Percentiles rank a stretch among this genome's conserved stretches.
These are phyloP conservation scores for Epichloe elymi DNA, from an alignment of 2,329 filamentous ascomycete species.

Conservation along the genomic window DNA sequence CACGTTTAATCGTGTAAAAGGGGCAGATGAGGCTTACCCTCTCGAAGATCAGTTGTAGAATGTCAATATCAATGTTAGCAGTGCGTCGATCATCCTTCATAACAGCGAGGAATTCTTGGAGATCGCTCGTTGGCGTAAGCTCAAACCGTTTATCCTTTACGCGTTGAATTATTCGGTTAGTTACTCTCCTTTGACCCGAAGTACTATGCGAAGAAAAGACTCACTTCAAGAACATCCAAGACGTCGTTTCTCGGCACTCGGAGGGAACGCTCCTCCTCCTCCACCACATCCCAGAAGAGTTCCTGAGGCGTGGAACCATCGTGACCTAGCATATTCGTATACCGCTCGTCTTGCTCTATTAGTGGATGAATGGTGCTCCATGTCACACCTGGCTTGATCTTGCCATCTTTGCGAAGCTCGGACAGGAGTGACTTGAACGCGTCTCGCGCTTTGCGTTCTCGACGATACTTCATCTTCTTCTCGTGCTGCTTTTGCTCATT, in stretches of 20 bases:
- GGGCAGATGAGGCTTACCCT: constrained; percentile 38
- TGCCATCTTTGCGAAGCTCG: constrained; percentile 60
- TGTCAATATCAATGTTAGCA: constrained; percentile 72
- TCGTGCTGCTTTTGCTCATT: constrained; percentile 84
- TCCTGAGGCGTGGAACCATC: constrained; percentile 76
- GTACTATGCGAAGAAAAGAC: constrained; percentile 18
- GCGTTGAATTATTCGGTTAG: constrained; percentile 6
- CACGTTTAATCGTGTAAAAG: not conserved
- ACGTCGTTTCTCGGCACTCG: constrained; percentile 72
- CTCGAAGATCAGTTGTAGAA: constrained; percentile 70
- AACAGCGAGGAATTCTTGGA: constrained; percentile 75
- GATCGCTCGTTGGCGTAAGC: constrained; percentile 70
- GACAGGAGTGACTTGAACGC: constrained; percentile 61
- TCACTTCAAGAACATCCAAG: constrained; percentile 76
- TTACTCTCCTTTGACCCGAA: not conserved
- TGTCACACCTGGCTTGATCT: constrained; percentile 80
- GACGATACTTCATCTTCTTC: constrained; percentile 66
- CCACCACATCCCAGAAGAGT: constrained; percentile 89
- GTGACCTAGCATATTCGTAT: constrained; percentile 71
- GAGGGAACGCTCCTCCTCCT: constrained; percentile 84
- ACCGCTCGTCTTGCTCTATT: constrained; percentile 71
- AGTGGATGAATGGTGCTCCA: constrained; percentile 71
- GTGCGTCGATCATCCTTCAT: constrained; percentile 81
- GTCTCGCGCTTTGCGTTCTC: constrained; percentile 79
- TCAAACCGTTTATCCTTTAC: constrained; percentile 78